Evolutionary conservation across 495 filamentous ascomycete species (phyloP).

Genomic region (Hyaloscypha variabilis): DNA sequence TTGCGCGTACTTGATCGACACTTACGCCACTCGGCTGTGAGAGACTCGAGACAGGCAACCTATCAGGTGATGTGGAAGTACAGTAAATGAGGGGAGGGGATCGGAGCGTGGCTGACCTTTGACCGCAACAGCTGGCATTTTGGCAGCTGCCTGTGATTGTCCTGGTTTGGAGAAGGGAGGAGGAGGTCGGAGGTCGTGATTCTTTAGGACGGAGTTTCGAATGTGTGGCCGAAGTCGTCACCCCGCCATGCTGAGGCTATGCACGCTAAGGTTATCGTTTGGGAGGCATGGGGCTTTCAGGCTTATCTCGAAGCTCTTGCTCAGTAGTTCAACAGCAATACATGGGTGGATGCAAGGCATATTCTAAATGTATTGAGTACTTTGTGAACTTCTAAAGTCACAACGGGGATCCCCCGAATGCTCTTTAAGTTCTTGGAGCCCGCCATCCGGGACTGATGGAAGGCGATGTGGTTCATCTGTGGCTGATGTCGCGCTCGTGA

Average conservation of each 20-base stretch:
- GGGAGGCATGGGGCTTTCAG: not conserved
- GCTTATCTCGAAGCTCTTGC: too few relatives aligned
- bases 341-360: too few relatives aligned
- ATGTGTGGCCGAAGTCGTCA: not conserved
- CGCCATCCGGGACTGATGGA: too few relatives aligned
- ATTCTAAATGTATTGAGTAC: too few relatives aligned
- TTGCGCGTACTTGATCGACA: slow-evolving; percentile 5
- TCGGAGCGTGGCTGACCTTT: slow-evolving; percentile 28
- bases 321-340: too few relatives aligned
- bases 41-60: slow-evolving; percentile 8
- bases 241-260: too few relatives aligned
- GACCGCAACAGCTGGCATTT: slow-evolving; percentile 29
- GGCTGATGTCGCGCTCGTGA: too few relatives aligned
- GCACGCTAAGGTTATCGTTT: too few relatives aligned
- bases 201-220: slow-evolving; percentile 4
- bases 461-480: too few relatives aligned
- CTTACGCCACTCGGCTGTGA: slow-evolving; percentile 8
- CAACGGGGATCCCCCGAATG: too few relatives aligned
- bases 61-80: slow-evolving; percentile 16
- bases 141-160: slow-evolving; percentile 11
- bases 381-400: too few relatives aligned
- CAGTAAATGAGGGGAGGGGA: not conserved
- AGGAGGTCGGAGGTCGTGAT: not conserved
- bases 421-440: too few relatives aligned
- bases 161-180: not conserved